These are phyloP conservation scores for Trifolium repens DNA, from an alignment of 306 rosid species.

Conservation along the genomic window DNA sequence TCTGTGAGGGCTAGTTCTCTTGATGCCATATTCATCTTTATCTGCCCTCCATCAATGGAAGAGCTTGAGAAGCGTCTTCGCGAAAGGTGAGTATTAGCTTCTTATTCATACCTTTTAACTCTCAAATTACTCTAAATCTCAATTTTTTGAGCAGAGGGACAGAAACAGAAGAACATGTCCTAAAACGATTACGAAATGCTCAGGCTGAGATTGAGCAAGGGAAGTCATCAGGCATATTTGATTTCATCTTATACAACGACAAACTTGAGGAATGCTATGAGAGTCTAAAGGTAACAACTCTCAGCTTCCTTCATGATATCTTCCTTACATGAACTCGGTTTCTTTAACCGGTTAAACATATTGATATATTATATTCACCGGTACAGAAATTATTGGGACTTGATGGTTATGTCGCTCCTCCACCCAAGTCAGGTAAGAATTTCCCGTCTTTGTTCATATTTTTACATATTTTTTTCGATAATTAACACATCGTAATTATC, in stretches of 20 bases:
- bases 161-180: conserved; percentile 84
- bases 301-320: not conserved
- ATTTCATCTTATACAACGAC: conserved; percentile 70
- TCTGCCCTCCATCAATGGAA: conserved; percentile 82
- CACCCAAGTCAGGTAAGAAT: conserved; percentile 60
- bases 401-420: conserved; percentile 44
- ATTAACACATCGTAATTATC: not conserved
- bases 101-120: conserved; percentile 17
- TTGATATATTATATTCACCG: conserved; percentile 32
- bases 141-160: conserved; percentile 60
- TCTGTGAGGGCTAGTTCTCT: conserved; percentile 75
- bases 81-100: conserved; percentile 59
- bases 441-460: not conserved
- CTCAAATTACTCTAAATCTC: not conserved
- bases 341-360: not conserved
- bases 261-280: conserved; percentile 70
- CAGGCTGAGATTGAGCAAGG: conserved; percentile 81
- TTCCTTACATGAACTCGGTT: conserved; percentile 4
- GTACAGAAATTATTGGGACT: conserved; percentile 74
- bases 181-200: conserved; percentile 76
- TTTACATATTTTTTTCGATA: not conserved
- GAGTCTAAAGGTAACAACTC: conserved; percentile 68
- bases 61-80: conserved; percentile 95
- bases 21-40: conserved; percentile 79
- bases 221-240: conserved; percentile 66